These are phyloP conservation scores for Sporothrix sp. DNA, from an alignment of 2,329 filamentous ascomycete species.

Conservation along the genomic window DNA sequence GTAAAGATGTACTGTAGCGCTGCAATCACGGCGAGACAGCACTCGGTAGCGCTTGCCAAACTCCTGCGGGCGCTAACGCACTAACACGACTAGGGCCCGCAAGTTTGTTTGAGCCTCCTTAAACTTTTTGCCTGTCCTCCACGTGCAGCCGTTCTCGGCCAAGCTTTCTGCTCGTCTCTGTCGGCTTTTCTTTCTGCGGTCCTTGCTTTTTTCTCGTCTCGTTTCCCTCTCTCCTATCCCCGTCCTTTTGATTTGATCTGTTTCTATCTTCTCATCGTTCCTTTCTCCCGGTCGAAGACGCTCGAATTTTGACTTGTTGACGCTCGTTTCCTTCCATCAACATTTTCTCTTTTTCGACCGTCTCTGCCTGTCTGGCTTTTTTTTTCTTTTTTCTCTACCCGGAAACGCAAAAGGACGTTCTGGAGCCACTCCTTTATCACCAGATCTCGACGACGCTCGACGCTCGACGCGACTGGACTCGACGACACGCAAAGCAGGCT, in stretches of 20 bases:
- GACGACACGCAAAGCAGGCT: too few species aligned
- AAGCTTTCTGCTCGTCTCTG: not conserved
- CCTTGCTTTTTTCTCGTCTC: constrained; percentile 14
- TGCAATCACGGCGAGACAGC: too few species aligned
- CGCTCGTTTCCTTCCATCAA: not conserved
- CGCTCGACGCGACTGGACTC: not conserved
- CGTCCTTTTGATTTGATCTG: not conserved
- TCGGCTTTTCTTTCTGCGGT: constrained; percentile 3
- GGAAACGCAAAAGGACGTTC: not conserved
- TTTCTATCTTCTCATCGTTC: not conserved
- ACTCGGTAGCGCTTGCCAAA: too few species aligned
- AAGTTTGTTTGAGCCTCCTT: constrained; percentile 6
- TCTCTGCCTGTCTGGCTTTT: not conserved
- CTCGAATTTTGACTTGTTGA: not conserved
- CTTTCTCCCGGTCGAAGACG: not conserved
- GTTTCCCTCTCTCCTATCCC: not conserved
- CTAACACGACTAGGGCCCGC: not conserved
- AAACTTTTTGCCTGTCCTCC: not conserved
- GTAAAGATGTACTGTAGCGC: too few species aligned
- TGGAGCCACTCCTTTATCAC: not conserved
- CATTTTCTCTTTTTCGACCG: not conserved
- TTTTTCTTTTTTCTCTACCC: not conserved
- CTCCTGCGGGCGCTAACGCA: too few species aligned
- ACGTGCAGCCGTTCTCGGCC: not conserved
- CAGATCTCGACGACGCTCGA: not conserved